Percentiles rank a stretch among this genome's conserved stretches.
phyloP scores from a whole-genome alignment of 1,284 basidiomycete genomes.

The Takashimella koratensis region DNA sequence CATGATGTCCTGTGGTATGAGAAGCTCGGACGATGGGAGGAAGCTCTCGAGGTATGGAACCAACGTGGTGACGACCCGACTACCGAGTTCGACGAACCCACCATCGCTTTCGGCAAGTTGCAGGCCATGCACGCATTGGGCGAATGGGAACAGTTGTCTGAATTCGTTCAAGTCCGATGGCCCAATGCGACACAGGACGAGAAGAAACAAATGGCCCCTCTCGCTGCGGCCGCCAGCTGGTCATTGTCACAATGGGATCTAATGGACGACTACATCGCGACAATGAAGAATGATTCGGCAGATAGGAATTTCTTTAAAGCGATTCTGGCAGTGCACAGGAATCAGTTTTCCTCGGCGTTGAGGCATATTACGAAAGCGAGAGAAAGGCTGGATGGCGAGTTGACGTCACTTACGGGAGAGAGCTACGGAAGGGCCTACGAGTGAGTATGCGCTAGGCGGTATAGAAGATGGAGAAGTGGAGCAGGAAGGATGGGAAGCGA shows the following conservation, averaged over 20 bases:
- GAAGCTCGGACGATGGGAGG: conserved; percentile 93
- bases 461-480: too few species aligned
- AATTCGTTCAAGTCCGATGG: conserved; percentile 88
- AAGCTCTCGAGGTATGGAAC: conserved; percentile 78
- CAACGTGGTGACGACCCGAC: conserved; percentile 39
- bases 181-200: conserved; percentile 76
- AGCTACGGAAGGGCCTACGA: conserved; percentile 96
- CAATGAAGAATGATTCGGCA: conserved; percentile 89
- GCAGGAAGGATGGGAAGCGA: too few species aligned
- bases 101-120: conserved; percentile 76
- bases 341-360: conserved; percentile 87
- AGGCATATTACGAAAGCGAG: conserved; percentile 92
- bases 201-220: conserved; percentile 85
- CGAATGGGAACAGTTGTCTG: conserved; percentile 91
- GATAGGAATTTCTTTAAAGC: conserved; percentile 96
- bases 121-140: conserved; percentile 95
- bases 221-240: conserved; percentile 97
- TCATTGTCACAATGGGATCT: conserved; percentile 94
- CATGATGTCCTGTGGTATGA: conserved; percentile 79
- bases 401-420: conserved; percentile 89
- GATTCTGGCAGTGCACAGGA: conserved; percentile 91
- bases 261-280: conserved; percentile 96
- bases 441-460: too few species aligned
- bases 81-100: conserved; percentile 61
- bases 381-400: conserved; percentile 86